These are phyloP conservation scores for Leucosporidium creatinivorum DNA, from an alignment of 768 basidiomycete genomes.

Conservation along the genomic window DNA sequence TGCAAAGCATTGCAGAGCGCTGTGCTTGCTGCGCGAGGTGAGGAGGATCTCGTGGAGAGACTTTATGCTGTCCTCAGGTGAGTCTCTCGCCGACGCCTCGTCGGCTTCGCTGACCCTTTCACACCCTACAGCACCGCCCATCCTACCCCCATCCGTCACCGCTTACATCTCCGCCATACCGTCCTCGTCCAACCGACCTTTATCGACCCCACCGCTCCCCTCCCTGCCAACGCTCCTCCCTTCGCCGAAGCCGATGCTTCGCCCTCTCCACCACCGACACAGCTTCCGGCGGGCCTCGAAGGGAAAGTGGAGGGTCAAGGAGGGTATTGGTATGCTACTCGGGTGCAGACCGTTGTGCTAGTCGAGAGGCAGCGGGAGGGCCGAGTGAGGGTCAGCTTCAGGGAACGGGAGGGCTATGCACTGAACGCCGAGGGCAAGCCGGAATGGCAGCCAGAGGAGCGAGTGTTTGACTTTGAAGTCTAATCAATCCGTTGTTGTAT, in stretches of 20 bases:
- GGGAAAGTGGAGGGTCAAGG: conserved; percentile 6
- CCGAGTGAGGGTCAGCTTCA: conserved; percentile 12
- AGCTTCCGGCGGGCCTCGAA: neutral
- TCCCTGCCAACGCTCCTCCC: conserved; percentile 14
- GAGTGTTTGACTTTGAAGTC: conserved; percentile 5
- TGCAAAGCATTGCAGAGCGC: conserved; percentile 30
- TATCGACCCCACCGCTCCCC: conserved; percentile 13
- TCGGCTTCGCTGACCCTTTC: neutral
- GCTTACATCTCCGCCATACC: conserved; percentile 25
- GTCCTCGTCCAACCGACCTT: conserved; percentile 30
- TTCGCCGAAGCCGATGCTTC: neutral
- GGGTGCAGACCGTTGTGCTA: conserved; percentile 33
- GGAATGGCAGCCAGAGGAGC: conserved; percentile 23
- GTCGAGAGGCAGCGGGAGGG: conserved; percentile 19
- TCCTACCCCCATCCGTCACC: conserved; percentile 6
- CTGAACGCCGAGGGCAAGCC: conserved; percentile 16
- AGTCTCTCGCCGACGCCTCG: neutral
- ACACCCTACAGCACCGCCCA: conserved; percentile 4
- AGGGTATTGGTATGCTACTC: conserved; percentile 32
- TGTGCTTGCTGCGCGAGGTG: conserved; percentile 12
- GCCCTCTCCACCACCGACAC: neutral
- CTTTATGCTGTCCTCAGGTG: conserved; percentile 37
- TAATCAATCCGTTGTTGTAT: neutral
- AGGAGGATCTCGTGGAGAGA: conserved; percentile 33
- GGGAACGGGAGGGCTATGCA: conserved; percentile 28